phyloP scores from a whole-genome alignment of 2,329 filamentous ascomycete genomes.

The Colletotrichum camelliae region DNA sequence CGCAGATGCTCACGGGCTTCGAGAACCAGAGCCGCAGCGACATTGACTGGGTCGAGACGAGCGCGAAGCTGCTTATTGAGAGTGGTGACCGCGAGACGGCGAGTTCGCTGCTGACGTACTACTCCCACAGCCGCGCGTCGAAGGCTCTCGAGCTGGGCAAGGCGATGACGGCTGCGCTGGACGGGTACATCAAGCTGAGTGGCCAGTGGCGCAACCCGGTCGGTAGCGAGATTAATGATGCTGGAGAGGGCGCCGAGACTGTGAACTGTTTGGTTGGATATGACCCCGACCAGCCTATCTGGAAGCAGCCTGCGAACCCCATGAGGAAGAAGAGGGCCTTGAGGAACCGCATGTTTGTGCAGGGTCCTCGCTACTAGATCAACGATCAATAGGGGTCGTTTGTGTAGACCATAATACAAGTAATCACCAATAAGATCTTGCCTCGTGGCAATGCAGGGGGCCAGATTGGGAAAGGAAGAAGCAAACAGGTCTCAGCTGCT shows the following conservation, averaged over 20 bases:
- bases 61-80: constrained; percentile 22
- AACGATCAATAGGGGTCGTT: not conserved
- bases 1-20: constrained; percentile 27
- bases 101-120: constrained; percentile 25
- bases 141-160: constrained; percentile 27
- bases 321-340: not conserved
- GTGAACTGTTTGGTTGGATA: constrained; percentile 38
- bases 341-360: constrained; percentile 1
- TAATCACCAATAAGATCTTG: not conserved
- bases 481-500: not conserved
- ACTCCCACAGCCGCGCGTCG: constrained; percentile 26
- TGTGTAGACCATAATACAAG: not conserved
- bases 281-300: constrained; percentile 29
- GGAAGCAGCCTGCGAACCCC: constrained; percentile 13
- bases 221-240: constrained; percentile 36
- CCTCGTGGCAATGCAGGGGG: not conserved
- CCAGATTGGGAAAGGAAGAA: not conserved
- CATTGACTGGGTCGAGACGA: constrained; percentile 27
- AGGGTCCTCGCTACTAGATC: not conserved
- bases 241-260: constrained; percentile 34
- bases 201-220: constrained; percentile 27
- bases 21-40: constrained; percentile 26
- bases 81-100: constrained; percentile 24
- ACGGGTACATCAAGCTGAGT: constrained; percentile 28
- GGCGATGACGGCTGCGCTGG: constrained; percentile 25